Percentiles rank a stretch among this genome's conserved stretches.
These are phyloP conservation scores for Aspergillus carlsbadensis DNA, from an alignment of 495 filamentous ascomycete species.

Conservation along the genomic window DNA sequence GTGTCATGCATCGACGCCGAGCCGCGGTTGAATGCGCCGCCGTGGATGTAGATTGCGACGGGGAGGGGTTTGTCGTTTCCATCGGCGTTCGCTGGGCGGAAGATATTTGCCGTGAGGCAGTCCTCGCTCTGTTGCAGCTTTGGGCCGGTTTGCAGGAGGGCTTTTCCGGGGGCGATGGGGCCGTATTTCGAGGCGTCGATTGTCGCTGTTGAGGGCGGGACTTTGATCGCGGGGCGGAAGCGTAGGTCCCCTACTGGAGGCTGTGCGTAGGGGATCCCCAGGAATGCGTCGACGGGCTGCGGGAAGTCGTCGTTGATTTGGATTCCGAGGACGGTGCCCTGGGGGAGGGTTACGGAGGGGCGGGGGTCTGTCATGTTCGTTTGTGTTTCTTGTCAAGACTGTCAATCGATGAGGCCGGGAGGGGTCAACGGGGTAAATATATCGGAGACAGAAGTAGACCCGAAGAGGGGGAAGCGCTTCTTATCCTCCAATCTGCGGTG, in stretches of 20 bases:
- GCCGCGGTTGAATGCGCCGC: conserved; percentile 40
- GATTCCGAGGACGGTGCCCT: conserved; percentile 56
- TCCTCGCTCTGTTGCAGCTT: conserved; percentile 39
- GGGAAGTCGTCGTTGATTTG: conserved; percentile 39
- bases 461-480: background rate
- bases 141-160: conserved; percentile 21
- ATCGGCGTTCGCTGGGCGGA: conserved; percentile 38
- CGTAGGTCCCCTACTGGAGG: conserved; percentile 54
- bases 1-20: conserved; percentile 35
- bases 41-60: conserved; percentile 54
- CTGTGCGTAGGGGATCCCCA: conserved; percentile 62
- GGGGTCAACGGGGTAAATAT: background rate
- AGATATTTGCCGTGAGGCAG: conserved; percentile 53
- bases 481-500: conserved; percentile 11
- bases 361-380: background rate
- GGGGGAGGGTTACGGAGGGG: conserved; percentile 43
- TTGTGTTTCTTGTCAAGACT: too few relatives aligned
- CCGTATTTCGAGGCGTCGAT: conserved; percentile 45
- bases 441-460: conserved; percentile 1
- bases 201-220: conserved; percentile 31
- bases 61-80: conserved; percentile 41
- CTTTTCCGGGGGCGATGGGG: conserved; percentile 26
- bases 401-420: too few relatives aligned
- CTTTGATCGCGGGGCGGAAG: conserved; percentile 47
- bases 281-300: conserved; percentile 53